These are phyloP conservation scores for Sisymbrium altissimum DNA, from an alignment of 345 rosid genomes.

Conservation along the genomic window DNA sequence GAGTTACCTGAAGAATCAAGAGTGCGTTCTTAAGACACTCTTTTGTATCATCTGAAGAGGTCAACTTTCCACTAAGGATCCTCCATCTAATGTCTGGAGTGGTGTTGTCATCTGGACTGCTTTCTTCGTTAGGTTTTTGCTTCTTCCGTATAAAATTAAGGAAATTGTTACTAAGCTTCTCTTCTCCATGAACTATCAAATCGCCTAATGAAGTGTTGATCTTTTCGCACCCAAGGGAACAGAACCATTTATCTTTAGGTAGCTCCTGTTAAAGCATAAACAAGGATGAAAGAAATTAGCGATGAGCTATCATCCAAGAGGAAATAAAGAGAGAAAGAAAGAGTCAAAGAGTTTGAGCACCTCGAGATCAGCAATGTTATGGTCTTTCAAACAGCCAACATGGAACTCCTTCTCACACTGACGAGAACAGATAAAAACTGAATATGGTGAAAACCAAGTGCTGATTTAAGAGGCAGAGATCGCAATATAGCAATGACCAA, in stretches of 20 bases:
- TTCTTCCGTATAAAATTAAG: conserved; percentile 49
- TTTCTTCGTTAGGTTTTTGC: conserved; percentile 31
- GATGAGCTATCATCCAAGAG: neutral
- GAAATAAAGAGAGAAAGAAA: neutral
- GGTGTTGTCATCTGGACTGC: conserved; percentile 30
- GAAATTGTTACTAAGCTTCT: conserved; percentile 58
- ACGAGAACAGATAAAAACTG: conserved; percentile 7
- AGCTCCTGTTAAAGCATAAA: conserved; percentile 53
- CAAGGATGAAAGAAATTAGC: neutral
- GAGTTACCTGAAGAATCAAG: conserved; percentile 71
- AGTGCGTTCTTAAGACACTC: conserved; percentile 61
- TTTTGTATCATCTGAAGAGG: conserved; percentile 50
- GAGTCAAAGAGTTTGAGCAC: conserved; percentile 34
- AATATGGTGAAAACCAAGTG: conserved; percentile 13
- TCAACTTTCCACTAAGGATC: conserved; percentile 59
- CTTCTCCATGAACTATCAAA: conserved; percentile 60
- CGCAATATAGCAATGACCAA: conserved; percentile 3
- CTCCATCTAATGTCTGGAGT: conserved; percentile 79
- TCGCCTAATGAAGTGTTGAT: conserved; percentile 54
- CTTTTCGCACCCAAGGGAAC: conserved; percentile 54
- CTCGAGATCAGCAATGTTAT: conserved; percentile 74
- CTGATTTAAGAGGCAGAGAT: conserved; percentile 1
- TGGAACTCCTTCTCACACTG: conserved; percentile 97
- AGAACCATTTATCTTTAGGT: conserved; percentile 89
- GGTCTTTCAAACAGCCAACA: conserved; percentile 87